Conservation (phyloP, 345 rosid genomes). For the Citrus maxima region DNA sequence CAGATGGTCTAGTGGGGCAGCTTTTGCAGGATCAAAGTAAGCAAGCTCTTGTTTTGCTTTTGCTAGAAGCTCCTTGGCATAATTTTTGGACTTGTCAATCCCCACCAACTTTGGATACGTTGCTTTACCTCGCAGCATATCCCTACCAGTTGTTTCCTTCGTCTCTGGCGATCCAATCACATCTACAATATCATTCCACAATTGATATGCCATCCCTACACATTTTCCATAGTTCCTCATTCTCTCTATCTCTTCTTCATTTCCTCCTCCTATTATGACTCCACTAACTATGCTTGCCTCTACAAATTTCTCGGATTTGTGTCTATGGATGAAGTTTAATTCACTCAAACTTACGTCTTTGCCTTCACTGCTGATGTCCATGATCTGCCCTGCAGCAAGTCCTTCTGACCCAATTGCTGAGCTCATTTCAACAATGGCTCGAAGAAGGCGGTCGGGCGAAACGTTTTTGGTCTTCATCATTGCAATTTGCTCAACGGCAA, state of each 20-base stretch:
- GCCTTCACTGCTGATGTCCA: constrained; percentile 47
- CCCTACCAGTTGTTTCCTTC: constrained; percentile 36
- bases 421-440: constrained; percentile 34
- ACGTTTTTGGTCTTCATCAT: constrained; percentile 22
- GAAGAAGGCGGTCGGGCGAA: too few species aligned
- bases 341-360: constrained; percentile 21
- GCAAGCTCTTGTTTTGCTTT: too few species aligned
- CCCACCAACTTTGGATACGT: constrained; percentile 37
- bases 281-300: constrained; percentile 36
- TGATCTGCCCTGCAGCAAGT: constrained; percentile 47
- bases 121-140: constrained; percentile 28
- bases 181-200: constrained; percentile 31
- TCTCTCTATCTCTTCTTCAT: constrained; percentile 13
- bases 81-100: constrained; percentile 23
- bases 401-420: constrained; percentile 45
- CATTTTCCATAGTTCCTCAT: constrained; percentile 25
- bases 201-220: constrained; percentile 21
- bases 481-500: constrained; percentile 44
- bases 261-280: constrained; percentile 33
- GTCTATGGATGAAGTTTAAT: constrained; percentile 32
- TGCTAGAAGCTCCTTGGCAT: constrained; percentile 9
- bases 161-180: constrained; percentile 25
- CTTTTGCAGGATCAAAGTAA: too few species aligned
- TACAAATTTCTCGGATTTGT: constrained; percentile 33
- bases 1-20: too few species aligned